Percentiles rank a stretch among this genome's conserved stretches.
Conservation (phyloP, 1,139 yeast species). For the Zhuliangozyma blackwelliae region DNA sequence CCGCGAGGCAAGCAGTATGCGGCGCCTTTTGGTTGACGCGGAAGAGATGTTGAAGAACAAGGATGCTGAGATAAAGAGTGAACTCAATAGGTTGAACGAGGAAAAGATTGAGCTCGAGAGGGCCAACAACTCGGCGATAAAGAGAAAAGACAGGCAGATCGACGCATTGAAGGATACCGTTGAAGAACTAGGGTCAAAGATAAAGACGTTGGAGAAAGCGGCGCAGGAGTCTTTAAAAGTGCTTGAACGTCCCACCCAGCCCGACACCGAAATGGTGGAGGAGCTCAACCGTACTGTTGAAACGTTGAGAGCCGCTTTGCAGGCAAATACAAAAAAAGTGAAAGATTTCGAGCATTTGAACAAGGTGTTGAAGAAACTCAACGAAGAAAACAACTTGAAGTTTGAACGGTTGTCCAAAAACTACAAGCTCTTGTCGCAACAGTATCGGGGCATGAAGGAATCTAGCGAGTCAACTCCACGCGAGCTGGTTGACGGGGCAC, state of each 20-base stretch:
- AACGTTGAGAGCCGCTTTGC: conserved; percentile 52
- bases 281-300: conserved; percentile 25
- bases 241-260: conserved; percentile 14
- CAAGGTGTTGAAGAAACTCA: conserved; percentile 53
- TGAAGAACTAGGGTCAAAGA: conserved; percentile 23
- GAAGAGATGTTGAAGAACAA: conserved; percentile 55
- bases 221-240: conserved; percentile 3
- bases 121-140: conserved; percentile 45
- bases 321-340: conserved; percentile 44
- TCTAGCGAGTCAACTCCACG: neutral
- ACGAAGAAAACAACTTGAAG: conserved; percentile 65
- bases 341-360: conserved; percentile 58
- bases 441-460: conserved; percentile 37
- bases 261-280: conserved; percentile 15
- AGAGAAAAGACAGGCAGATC: conserved; percentile 48
- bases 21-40: conserved; percentile 63
- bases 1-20: conserved; percentile 69
- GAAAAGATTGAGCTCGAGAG: conserved; percentile 59
- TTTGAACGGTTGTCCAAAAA: conserved; percentile 63
- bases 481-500: neutral
- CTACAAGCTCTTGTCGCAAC: conserved; percentile 58
- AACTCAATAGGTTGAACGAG: conserved; percentile 37
- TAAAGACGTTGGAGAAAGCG: conserved; percentile 29
- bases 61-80: conserved; percentile 28
- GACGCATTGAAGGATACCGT: conserved; percentile 39